Evolutionary conservation across 192 early-diverging fungal genomes (phyloP).

Genomic region (Linnemannia schmuckeri): DNA sequence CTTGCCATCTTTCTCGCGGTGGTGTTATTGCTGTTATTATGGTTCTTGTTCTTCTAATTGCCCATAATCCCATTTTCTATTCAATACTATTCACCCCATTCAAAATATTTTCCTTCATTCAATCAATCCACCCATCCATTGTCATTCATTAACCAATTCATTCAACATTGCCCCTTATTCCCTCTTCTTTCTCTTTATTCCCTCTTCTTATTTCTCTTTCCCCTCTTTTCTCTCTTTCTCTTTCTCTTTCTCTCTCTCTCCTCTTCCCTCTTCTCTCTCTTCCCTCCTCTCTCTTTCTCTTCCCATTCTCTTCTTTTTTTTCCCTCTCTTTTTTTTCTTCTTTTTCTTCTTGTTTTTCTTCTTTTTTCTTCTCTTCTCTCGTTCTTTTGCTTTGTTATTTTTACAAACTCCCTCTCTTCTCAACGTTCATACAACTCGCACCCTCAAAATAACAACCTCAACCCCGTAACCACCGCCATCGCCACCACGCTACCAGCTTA

Average conservation of each 20-base stretch:
- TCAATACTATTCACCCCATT: background rate
- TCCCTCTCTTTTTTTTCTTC: background rate
- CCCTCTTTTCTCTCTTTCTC: background rate
- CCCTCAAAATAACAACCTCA: conserved; percentile 11
- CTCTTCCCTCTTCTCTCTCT: background rate
- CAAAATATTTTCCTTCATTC: background rate
- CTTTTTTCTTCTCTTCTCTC: background rate
- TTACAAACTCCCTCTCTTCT: conserved; percentile 2
- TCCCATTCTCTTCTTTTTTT: background rate
- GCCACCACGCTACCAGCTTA: background rate
- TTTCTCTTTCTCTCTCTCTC: background rate
- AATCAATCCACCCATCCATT: too few species aligned
- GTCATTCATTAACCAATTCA: background rate
- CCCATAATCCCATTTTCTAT: too few species aligned
- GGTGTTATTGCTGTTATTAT: background rate
- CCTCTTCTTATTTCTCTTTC: conserved; percentile 2
- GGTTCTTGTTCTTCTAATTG: background rate
- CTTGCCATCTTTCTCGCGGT: background rate
- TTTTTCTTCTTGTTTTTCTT: background rate
- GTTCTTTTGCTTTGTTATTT: conserved; percentile 8
- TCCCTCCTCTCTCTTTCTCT: background rate
- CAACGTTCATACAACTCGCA: conserved; percentile 8
- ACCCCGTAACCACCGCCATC: background rate
- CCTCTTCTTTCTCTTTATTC: background rate
- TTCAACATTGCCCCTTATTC: conserved; percentile 16